These are phyloP conservation scores for Echria macrotheca DNA, from an alignment of 495 filamentous ascomycete species.

Conservation along the genomic window DNA sequence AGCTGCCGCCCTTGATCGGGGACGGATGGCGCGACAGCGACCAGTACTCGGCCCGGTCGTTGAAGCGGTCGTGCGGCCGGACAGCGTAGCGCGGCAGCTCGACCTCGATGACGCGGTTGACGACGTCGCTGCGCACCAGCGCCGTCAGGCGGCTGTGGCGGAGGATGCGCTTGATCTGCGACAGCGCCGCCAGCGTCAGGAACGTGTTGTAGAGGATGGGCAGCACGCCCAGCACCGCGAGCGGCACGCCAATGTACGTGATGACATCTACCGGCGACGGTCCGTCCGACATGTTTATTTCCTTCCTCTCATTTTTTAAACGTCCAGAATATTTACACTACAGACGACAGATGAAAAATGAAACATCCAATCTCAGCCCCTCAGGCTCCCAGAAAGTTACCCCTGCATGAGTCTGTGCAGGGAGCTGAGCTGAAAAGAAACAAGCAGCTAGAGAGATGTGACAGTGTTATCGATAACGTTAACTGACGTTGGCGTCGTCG, in stretches of 20 bases:
- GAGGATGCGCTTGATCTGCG: slow-evolving; percentile 53
- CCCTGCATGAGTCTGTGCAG: no score
- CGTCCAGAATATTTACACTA: no score
- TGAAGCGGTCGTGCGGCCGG: slow-evolving; percentile 51
- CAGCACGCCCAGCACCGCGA: slow-evolving; percentile 62
- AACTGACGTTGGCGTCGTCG: slow-evolving; percentile 1
- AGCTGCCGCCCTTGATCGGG: slow-evolving; percentile 52
- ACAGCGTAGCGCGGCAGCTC: slow-evolving; percentile 60
- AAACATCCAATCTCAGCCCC: no score
- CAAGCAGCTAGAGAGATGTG: no score
- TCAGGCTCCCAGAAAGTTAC: no score
- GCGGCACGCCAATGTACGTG: slow-evolving; percentile 55
- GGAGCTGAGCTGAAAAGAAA: no score
- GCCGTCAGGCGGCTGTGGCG: slow-evolving; percentile 47
- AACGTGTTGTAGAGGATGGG: slow-evolving; percentile 60
- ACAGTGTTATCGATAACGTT: slow-evolving; percentile 4
- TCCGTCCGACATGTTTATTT: no score
- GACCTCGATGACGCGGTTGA: slow-evolving; percentile 61
- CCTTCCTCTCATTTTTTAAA: no score
- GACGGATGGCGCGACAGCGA: slow-evolving; percentile 40
- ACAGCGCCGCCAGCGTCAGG: slow-evolving; percentile 47
- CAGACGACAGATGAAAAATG: no score
- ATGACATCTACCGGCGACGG: slow-evolving; percentile 35
- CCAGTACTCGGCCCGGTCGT: slow-evolving; percentile 51
- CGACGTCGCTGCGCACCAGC: slow-evolving; percentile 55